Evolutionary conservation across 179 eudicot genomes (phyloP).

Genomic region (Amaranthus tricolor): DNA sequence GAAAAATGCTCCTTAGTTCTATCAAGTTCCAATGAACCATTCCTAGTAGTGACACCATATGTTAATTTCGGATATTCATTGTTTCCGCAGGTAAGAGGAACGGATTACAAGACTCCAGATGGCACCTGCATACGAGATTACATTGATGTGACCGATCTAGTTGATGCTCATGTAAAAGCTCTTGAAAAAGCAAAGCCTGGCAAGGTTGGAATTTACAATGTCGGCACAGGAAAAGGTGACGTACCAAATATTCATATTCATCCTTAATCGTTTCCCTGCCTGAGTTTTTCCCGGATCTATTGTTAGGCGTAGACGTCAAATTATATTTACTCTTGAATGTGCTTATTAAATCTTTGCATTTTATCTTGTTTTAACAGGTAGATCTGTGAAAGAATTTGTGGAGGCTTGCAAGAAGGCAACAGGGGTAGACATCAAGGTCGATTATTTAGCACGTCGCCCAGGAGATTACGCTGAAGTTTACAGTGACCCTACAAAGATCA

Average conservation of each 20-base stretch:
- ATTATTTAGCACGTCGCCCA: constrained; percentile 67
- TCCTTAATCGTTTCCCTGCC: too few species aligned
- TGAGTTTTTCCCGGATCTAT: neutral
- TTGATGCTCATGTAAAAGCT: constrained; percentile 92
- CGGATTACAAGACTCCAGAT: constrained; percentile 73
- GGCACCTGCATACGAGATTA: constrained; percentile 87
- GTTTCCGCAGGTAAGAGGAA: constrained; percentile 66
- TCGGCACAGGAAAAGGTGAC: constrained; percentile 83
- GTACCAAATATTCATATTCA: neutral
- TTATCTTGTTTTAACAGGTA: constrained; percentile 44
- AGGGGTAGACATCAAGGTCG: constrained; percentile 67
- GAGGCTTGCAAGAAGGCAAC: constrained; percentile 91
- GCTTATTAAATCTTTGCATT: constrained; percentile 1
- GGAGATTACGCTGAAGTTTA: constrained; percentile 93
- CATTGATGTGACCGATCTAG: constrained; percentile 79
- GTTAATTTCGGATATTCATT: neutral
- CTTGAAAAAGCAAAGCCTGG: constrained; percentile 66
- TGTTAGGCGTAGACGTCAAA: neutral
- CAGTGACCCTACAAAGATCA: constrained; percentile 76
- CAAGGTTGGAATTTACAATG: constrained; percentile 82
- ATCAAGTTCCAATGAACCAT: neutral
- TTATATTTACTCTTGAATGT: neutral
- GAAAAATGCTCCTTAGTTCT: neutral
- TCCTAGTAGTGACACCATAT: neutral
- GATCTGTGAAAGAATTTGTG: constrained; percentile 87